Conservation (phyloP, 225 moss, liverwort and hornwort species). For the Ulota crispa region DNA sequence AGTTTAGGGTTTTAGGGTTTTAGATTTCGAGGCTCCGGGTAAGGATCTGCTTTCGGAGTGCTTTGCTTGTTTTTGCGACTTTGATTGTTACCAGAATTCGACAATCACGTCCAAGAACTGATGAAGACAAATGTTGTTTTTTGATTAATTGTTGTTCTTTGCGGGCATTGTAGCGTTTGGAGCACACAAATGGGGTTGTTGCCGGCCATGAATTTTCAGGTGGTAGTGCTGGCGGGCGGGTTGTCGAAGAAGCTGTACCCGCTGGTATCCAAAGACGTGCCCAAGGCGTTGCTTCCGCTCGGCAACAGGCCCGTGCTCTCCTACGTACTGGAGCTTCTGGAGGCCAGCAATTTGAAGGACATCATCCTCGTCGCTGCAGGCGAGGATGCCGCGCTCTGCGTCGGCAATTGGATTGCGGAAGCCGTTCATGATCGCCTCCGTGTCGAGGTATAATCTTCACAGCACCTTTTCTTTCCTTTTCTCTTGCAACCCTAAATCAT, state of each 20-base stretch:
- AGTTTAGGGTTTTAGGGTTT: background rate
- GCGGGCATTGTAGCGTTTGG: conserved; percentile 19
- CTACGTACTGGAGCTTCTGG: conserved; percentile 84
- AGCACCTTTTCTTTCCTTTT: background rate
- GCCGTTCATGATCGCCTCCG: conserved; percentile 80
- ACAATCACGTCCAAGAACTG: too few species aligned
- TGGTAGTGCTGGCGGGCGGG: conserved; percentile 78
- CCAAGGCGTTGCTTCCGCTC: conserved; percentile 79
- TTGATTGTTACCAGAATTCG: background rate
- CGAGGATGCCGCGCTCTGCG: conserved; percentile 71
- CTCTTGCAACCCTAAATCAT: background rate
- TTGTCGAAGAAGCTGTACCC: conserved; percentile 81
- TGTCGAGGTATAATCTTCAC: conserved; percentile 46
- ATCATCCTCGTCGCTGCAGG: conserved; percentile 82
- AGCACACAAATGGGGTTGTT: conserved; percentile 27
- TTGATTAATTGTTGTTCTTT: background rate
- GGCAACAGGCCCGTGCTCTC: conserved; percentile 89
- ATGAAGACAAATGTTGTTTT: background rate
- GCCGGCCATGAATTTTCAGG: conserved; percentile 84
- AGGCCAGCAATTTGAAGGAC: conserved; percentile 83
- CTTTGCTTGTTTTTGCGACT: background rate
- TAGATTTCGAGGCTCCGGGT: background rate
- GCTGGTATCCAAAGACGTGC: conserved; percentile 78
- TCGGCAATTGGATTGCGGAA: conserved; percentile 83
- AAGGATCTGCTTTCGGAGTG: background rate